phyloP scores from a whole-genome alignment of 2,329 filamentous ascomycete species.

The Neurospora crassa region DNA sequence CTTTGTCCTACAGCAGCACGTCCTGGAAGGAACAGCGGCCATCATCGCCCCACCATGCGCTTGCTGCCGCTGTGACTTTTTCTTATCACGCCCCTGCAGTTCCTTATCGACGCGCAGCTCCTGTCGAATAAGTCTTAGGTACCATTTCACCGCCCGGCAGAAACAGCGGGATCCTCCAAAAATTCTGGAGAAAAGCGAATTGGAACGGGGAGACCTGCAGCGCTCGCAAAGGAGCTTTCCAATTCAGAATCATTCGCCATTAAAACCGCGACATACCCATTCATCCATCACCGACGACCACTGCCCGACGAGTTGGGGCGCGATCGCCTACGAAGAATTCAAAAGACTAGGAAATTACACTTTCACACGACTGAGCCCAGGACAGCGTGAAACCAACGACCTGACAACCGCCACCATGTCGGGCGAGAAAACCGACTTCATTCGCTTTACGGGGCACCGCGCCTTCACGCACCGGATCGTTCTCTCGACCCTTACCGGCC shows the following conservation, averaged over 20 bases:
- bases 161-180: constrained; percentile 19
- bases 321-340: background rate
- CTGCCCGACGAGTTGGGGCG: background rate
- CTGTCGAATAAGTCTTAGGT: constrained; percentile 14
- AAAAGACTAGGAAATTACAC: background rate
- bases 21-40: background rate
- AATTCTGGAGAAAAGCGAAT: constrained; percentile 13
- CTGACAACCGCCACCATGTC: constrained; percentile 28
- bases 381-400: background rate
- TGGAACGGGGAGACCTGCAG: background rate
- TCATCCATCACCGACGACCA: background rate
- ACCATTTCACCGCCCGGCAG: constrained; percentile 17
- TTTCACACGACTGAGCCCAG: background rate
- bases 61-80: constrained; percentile 8
- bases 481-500: constrained; percentile 83
- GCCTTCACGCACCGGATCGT: constrained; percentile 77
- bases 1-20: background rate
- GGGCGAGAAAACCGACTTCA: constrained; percentile 38
- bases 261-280: background rate
- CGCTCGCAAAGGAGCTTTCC: background rate
- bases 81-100: constrained; percentile 4
- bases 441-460: constrained; percentile 77
- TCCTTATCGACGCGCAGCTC: constrained; percentile 16
- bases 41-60: background rate
- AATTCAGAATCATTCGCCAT: background rate